These are phyloP conservation scores for Rhipidocladum racemiflorum DNA, from an alignment of 176 grass and related monocot genomes.

Conservation along the genomic window DNA sequence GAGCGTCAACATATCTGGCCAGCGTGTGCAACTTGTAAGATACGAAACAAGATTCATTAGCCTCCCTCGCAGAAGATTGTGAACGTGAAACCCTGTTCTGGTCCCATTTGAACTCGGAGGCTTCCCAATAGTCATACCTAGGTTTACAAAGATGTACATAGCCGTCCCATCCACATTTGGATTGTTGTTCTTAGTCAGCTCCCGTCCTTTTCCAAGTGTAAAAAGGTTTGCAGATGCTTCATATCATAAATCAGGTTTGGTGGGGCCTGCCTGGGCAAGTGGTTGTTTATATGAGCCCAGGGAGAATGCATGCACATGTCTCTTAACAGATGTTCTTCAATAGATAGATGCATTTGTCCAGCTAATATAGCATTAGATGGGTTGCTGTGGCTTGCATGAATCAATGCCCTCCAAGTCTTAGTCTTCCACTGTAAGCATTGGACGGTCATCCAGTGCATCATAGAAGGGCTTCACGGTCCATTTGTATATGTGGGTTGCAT, in stretches of 20 bases:
- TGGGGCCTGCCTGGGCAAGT: constrained; percentile 45
- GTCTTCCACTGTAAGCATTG: constrained; percentile 29
- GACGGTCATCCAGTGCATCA: constrained; percentile 28
- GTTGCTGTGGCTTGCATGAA: constrained; percentile 16
- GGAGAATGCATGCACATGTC: constrained; percentile 42
- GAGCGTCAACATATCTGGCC: constrained; percentile 27
- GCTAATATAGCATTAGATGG: constrained; percentile 41
- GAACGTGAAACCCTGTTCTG: constrained; percentile 35
- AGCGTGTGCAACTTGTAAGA: constrained; percentile 65
- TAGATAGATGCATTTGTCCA: constrained; percentile 42
- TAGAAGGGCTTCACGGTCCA: neutral
- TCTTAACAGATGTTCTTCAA: constrained; percentile 34
- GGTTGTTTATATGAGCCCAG: constrained; percentile 62
- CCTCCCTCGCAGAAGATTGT: constrained; percentile 63
- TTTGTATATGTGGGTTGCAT: constrained; percentile 41
- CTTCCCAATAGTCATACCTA: constrained; percentile 74
- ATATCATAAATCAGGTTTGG: constrained; percentile 78
- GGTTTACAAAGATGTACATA: constrained; percentile 86
- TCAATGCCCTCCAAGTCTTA: neutral
- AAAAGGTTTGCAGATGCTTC: constrained; percentile 55
- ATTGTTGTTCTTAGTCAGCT: constrained; percentile 35
- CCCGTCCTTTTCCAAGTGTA: constrained; percentile 54
- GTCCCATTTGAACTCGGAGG: constrained; percentile 48
- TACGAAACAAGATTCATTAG: constrained; percentile 76
- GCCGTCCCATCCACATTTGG: constrained; percentile 49